Base-by-base conservation (phyloP, 805 yeast genomes). In the Cyberlindnera saturnus region DNA sequence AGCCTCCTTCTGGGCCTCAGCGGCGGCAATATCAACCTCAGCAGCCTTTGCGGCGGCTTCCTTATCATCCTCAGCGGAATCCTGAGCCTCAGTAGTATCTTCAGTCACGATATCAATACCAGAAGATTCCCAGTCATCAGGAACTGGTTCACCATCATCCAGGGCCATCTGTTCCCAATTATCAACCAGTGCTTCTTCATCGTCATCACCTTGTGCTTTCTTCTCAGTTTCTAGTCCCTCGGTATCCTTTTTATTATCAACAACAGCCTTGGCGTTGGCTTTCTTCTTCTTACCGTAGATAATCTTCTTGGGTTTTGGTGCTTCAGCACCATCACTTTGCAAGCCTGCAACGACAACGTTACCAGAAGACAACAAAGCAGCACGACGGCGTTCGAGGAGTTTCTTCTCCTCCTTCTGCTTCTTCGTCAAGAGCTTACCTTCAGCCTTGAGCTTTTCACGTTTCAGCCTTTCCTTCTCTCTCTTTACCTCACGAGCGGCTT, bases 371-470 rank as follows among this genome's bases (percentile, higher is more conserved):
- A 91, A 73, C 48, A 91, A 71, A 57, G 82, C 89, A 51, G 86
- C 86, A 64, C 95, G 85, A 70, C 98, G 88, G 62, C 86, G 85
- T 61, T 91, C 97, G 57, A 82, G 77, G 34, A 81, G 65, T 42
- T 81, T 86, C 69, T 86, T 86, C 63, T 89, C 96, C 65, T 89
- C 96, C 67, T 86, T 88, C 73, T 93, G 99, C 62, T 90, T 91
- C 71, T 87, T 93, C 46, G 96, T 86, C 61, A 93, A 69, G 43
- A 82, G 80, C 62, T 93, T 93, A 60, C 99, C 99, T 67, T 91
- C 97, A 31, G 96, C 93, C 68, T 86, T 87, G 63, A 93, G 79
- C 68, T 87, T 91, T 58, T 93, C 99, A 53, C 78, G 83, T 73
- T 85, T 89, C 46, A 76, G 75, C 67, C 76, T 84, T 59, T 91